Evolutionary conservation across 1,139 yeast species (phyloP), one percentile per base, ranked within the genome.

Genomic region (Geotrichum phurueaensis): DNA sequence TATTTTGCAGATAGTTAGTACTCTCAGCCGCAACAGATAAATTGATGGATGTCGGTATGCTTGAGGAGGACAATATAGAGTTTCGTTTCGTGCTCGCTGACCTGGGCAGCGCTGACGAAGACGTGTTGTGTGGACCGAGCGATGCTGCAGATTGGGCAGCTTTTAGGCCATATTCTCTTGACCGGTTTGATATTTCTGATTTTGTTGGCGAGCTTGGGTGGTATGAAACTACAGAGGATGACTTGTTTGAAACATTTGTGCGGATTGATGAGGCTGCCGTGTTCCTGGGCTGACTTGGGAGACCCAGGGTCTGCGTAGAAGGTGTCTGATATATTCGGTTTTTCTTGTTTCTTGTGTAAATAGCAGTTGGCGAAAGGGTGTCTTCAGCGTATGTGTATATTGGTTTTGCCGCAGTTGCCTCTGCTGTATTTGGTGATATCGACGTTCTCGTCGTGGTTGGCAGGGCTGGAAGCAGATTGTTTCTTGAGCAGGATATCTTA

Each of bases 1-100:
- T 62, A 58, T 67, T 64, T 43, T 53, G 57, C 51, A 52, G 60
- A 47, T 53, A 61, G 58, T 31, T 57, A 54, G 25, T 39, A n/a
- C 20, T n/a, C 18, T 39, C 47, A 39, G 47, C 20, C 7, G 47
- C 22, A 15, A 48, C 31, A 22, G 27, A 48, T 15, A 15, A 22
- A 22, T 22, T 23, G n/a, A 48, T 48, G 10, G 27, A 48, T 22
- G 31, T 12, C 1, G 29, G 47, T 39, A 39, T n/a, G 47, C 47
- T 39, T n/a, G 15, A 23, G 13, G 31, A 48, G 2, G 31, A 48
- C 33, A 23, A 13, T n/a, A 49, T 23, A 27, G 33, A 31, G 33
- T 49, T 31, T 18, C 31, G 29, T 48, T 49, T 49, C 5, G 22
- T 25, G 18, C 31, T 49, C 23, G 47, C 18, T 15, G 47, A 39